Conservation (phyloP, 2,329 filamentous ascomycete species). For the Fusarium subtropicale region DNA sequence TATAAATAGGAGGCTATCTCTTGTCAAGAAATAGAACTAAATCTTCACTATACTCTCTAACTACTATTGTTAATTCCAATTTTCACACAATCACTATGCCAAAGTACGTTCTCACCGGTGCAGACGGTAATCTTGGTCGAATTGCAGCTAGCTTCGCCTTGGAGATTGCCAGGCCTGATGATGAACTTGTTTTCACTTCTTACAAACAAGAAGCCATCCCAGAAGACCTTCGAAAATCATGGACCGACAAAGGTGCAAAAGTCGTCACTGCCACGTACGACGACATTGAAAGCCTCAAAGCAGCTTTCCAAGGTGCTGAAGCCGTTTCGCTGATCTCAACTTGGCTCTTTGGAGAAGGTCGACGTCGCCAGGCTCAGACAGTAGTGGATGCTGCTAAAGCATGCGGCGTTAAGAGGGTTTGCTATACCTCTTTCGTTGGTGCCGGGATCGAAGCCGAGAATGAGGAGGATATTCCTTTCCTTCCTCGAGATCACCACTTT, state of each 20-base stretch:
- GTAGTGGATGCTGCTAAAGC: constrained; percentile 42
- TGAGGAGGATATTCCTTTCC: constrained; percentile 44
- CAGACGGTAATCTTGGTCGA: constrained; percentile 43
- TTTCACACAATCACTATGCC: constrained; percentile 25
- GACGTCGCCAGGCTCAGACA: constrained; percentile 36
- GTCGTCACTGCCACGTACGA: constrained; percentile 39
- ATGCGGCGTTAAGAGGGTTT: constrained; percentile 40
- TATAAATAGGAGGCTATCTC: neutral
- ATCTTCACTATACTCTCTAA: too few species aligned
- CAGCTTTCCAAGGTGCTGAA: constrained; percentile 43
- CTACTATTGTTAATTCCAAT: neutral
- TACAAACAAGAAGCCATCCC: constrained; percentile 42
- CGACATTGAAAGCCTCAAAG: constrained; percentile 40
- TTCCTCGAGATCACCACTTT: constrained; percentile 42
- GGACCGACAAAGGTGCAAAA: constrained; percentile 41
- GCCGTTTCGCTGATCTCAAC: constrained; percentile 44
- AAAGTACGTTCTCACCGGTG: constrained; percentile 44
- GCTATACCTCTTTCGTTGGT: constrained; percentile 43
- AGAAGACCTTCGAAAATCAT: constrained; percentile 21
- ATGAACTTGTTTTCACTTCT: constrained; percentile 42
- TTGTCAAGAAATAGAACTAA: fast-evolving
- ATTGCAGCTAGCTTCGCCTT: constrained; percentile 40
- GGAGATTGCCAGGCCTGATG: constrained; percentile 39
- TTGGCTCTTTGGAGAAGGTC: constrained; percentile 42
- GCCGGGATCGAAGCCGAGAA: constrained; percentile 43